Percentiles rank a stretch among this genome's conserved stretches.
These are phyloP conservation scores for Paraconiothyrium brasiliense DNA, from an alignment of 2,329 filamentous ascomycete genomes.

Conservation along the genomic window DNA sequence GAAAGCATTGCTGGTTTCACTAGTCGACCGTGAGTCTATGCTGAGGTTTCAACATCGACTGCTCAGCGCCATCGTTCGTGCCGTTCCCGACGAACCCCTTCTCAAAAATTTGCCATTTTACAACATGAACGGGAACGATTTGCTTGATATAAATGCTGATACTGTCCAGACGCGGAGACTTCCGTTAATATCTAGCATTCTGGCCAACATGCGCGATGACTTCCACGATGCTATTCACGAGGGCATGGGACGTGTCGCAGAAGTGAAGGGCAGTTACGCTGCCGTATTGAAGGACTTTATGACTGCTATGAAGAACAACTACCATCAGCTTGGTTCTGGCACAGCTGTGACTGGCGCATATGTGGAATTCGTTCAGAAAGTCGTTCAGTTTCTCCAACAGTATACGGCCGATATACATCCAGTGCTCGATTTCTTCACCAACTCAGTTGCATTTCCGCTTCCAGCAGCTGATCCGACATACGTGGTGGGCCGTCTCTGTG, in stretches of 20 bases:
- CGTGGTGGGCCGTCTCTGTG: constrained; percentile 68
- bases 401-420: constrained; percentile 66
- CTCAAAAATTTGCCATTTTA: constrained; percentile 68
- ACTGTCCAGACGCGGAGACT: constrained; percentile 66
- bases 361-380: constrained; percentile 68
- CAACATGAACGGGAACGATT: constrained; percentile 44
- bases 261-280: constrained; percentile 58
- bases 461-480: constrained; percentile 69
- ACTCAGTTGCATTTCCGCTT: constrained; percentile 68
- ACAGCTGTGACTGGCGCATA: constrained; percentile 61
- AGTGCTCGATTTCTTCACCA: constrained; percentile 68
- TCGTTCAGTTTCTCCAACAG: constrained; percentile 69
- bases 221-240: constrained; percentile 47
- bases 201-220: constrained; percentile 68
- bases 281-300: constrained; percentile 65
- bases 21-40: constrained; percentile 68
- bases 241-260: constrained; percentile 41
- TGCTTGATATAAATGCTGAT: constrained; percentile 59
- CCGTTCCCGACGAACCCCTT: constrained; percentile 56
- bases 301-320: constrained; percentile 69
- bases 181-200: constrained; percentile 63
- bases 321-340: constrained; percentile 60
- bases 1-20: constrained; percentile 62
- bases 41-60: constrained; percentile 69
- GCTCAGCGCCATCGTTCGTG: constrained; percentile 63